Evolutionary conservation across 2,329 filamentous ascomycete genomes (phyloP).

Genomic region (Aschersonia sp.): DNA sequence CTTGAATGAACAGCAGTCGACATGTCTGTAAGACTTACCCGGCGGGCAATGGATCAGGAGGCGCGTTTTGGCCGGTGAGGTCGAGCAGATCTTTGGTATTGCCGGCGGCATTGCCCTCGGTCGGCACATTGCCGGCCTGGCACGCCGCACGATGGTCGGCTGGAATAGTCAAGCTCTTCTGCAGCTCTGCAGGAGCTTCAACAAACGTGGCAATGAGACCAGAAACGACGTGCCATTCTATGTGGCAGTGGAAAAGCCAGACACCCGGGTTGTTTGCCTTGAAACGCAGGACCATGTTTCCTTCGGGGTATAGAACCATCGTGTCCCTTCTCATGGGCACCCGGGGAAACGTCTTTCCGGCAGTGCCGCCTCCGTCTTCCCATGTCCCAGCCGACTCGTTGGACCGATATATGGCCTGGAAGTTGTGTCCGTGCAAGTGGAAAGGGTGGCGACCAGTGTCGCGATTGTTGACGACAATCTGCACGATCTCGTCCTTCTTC

Average conservation of each 20-base stretch:
- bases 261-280: constrained; percentile 53
- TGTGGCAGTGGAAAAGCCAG: constrained; percentile 69
- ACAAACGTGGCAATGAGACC: constrained; percentile 53
- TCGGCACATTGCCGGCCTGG: constrained; percentile 31
- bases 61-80: constrained; percentile 42
- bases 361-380: constrained; percentile 26
- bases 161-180: constrained; percentile 45
- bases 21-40: constrained; percentile 28
- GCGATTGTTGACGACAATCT: constrained; percentile 64
- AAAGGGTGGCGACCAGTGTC: constrained; percentile 61
- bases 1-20: too few relatives aligned
- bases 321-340: constrained; percentile 57
- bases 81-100: constrained; percentile 52
- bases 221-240: constrained; percentile 60
- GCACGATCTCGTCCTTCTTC: constrained; percentile 50
- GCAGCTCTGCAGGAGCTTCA: constrained; percentile 48
- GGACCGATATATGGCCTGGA: constrained; percentile 52
- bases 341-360: constrained; percentile 29
- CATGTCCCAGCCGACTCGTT: constrained; percentile 42
- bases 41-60: constrained; percentile 40
- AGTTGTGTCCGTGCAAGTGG: constrained; percentile 64
- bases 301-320: constrained; percentile 46
- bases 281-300: constrained; percentile 56
- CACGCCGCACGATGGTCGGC: constrained; percentile 44
- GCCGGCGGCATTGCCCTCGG: constrained; percentile 58